Conservation (phyloP, 2,329 filamentous ascomycete genomes). For the Beauveria caledonica region DNA sequence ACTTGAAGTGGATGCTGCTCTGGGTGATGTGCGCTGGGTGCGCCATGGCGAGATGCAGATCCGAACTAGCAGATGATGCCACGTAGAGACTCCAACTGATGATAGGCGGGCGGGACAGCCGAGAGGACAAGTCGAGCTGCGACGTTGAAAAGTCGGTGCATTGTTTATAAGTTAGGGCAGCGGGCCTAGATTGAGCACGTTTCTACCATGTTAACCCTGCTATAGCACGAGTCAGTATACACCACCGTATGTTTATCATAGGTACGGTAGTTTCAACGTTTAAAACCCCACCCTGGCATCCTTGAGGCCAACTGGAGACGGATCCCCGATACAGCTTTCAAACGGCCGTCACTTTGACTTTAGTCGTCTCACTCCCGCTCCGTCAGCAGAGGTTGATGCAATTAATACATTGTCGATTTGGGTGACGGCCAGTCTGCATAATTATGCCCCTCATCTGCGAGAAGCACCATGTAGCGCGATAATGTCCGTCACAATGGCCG, state of each 20-base stretch:
- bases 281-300: too few relatives aligned
- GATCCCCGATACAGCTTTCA: background rate
- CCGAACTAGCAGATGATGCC: background rate
- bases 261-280: too few relatives aligned
- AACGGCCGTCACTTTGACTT: background rate
- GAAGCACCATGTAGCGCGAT: background rate
- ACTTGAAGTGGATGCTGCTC: slow-evolving; percentile 35
- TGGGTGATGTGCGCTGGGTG: slow-evolving; percentile 19
- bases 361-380: background rate
- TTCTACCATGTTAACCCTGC: too few relatives aligned
- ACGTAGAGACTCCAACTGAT: too few relatives aligned
- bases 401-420: too few relatives aligned
- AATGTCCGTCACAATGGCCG: background rate
- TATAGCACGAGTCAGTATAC: too few relatives aligned
- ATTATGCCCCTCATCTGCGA: too few relatives aligned
- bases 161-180: too few relatives aligned
- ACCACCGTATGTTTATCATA: too few relatives aligned
- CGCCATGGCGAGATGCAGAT: slow-evolving; percentile 10
- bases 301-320: too few relatives aligned
- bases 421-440: too few relatives aligned
- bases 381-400: background rate
- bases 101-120: background rate
- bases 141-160: background rate
- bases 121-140: background rate
- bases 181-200: too few relatives aligned